A percentile compares a stretch with the other conserved stretches of the same genome.
phyloP scores from a whole-genome alignment of 75 land plant species.

The Pinus tabuliformis region DNA sequence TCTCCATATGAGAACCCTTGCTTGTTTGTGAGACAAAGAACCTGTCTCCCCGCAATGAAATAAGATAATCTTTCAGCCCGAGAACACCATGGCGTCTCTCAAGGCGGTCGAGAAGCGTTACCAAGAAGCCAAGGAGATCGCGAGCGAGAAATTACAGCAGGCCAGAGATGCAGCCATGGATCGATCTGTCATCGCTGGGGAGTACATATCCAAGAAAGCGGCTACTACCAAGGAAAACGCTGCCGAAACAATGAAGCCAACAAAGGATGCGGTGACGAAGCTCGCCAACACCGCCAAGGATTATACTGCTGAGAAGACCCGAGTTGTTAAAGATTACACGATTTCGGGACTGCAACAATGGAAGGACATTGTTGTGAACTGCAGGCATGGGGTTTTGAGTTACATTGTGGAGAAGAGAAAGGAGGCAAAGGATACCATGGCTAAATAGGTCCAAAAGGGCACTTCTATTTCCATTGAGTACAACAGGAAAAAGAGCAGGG shows the following conservation, averaged over 20 bases:
- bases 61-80: too few relatives aligned
- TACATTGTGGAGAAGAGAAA: neutral
- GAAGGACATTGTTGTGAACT: too few relatives aligned
- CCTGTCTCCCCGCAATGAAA: too few relatives aligned
- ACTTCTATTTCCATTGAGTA: neutral
- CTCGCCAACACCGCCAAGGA: neutral
- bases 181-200: neutral
- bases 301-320: too few relatives aligned
- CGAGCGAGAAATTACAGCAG: neutral
- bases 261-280: neutral
- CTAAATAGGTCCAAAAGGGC: neutral
- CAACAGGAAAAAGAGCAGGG: neutral
- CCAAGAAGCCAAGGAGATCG: neutral
- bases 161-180: neutral
- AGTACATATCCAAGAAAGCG: neutral
- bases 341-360: too few relatives aligned
- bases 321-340: too few relatives aligned
- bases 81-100: slow-evolving; percentile 1
- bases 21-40: too few relatives aligned
- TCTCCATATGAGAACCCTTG: too few relatives aligned
- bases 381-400: too few relatives aligned
- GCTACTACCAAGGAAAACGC: neutral
- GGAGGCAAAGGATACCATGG: neutral
- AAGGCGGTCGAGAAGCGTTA: neutral
- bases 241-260: neutral